Evolutionary conservation across 2,329 filamentous ascomycete genomes (phyloP).

Genomic region (Nannizziopsis arthrosporioides): DNA sequence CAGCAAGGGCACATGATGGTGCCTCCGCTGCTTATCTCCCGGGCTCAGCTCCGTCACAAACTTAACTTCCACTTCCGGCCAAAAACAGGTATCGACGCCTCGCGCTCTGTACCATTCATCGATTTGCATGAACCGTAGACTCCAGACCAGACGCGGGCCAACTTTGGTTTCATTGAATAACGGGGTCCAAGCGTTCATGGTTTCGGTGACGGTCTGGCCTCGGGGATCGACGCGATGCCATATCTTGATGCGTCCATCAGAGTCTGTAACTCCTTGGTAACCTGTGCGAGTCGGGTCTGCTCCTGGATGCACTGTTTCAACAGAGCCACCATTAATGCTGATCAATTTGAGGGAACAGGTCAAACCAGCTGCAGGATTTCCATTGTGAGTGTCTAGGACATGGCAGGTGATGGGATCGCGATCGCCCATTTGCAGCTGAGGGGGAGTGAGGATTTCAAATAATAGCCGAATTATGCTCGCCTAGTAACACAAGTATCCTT

Average conservation of each 20-base stretch:
- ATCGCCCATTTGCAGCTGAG: constrained; percentile 10
- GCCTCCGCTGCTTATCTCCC: constrained; percentile 34
- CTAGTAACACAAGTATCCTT: too few species aligned
- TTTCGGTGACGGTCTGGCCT: constrained; percentile 16
- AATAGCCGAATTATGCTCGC: too few species aligned
- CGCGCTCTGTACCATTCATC: constrained; percentile 36
- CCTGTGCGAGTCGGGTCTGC: constrained; percentile 17
- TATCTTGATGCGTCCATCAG: constrained; percentile 37
- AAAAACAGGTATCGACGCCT: constrained; percentile 37
- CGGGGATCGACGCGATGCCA: constrained; percentile 25
- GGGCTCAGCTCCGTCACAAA: constrained; percentile 39
- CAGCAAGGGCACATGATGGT: constrained; percentile 42
- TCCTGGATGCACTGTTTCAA: neutral
- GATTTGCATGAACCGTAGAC: constrained; percentile 35
- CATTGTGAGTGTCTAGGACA: constrained; percentile 39
- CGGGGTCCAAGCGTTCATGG: constrained; percentile 17
- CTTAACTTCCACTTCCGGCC: constrained; percentile 41
- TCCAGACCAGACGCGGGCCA: constrained; percentile 33
- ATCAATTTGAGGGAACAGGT: constrained; percentile 45
- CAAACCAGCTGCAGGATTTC: constrained; percentile 35
- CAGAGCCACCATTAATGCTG: constrained; percentile 36
- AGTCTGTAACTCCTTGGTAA: constrained; percentile 34
- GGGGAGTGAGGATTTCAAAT: neutral
- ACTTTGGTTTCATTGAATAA: constrained; percentile 9
- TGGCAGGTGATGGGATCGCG: constrained; percentile 41